Percentiles rank a stretch among this genome's conserved stretches.
phyloP scores from a whole-genome alignment of 805 yeast genomes.

The Kuraishia borneana region DNA sequence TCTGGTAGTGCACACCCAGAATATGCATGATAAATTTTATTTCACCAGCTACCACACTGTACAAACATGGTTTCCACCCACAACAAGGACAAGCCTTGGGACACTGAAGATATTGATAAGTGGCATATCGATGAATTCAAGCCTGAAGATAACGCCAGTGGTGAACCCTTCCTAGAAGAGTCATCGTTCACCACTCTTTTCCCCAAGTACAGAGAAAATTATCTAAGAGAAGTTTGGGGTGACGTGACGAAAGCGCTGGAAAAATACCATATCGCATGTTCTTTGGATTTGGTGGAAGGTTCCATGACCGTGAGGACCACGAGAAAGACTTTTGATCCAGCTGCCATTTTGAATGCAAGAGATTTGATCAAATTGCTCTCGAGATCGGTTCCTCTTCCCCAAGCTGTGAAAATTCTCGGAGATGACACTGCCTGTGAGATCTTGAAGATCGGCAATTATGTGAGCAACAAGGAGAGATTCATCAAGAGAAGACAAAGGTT shows the following conservation, averaged over 20 bases:
- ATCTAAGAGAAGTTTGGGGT: constrained; percentile 83
- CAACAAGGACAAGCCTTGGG: constrained; percentile 97
- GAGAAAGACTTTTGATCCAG: constrained; percentile 91
- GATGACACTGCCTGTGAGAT: constrained; percentile 95
- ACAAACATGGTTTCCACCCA: constrained; percentile 77
- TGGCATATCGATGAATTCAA: constrained; percentile 86
- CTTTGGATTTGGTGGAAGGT: constrained; percentile 86
- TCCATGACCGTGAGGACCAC: constrained; percentile 96
- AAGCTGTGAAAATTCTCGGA: constrained; percentile 82
- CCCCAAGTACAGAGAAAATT: constrained; percentile 93
- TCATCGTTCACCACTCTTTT: constrained; percentile 89
- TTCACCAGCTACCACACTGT: constrained; percentile 2
- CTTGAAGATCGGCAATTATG: constrained; percentile 85
- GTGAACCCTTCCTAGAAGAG: constrained; percentile 89
- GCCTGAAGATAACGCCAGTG: constrained; percentile 81
- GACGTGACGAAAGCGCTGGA: constrained; percentile 80
- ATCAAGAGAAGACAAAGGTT: constrained; percentile 92
- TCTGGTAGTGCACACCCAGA: not conserved
- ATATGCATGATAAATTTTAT: not conserved
- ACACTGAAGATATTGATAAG: constrained; percentile 86
- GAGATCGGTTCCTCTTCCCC: constrained; percentile 94
- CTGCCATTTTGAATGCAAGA: constrained; percentile 85
- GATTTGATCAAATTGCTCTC: constrained; percentile 90
- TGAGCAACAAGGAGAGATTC: constrained; percentile 84
- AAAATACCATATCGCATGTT: constrained; percentile 67